Evolutionary conservation across 768 basidiomycete species (phyloP).

Genomic region (Suillus americanus): DNA sequence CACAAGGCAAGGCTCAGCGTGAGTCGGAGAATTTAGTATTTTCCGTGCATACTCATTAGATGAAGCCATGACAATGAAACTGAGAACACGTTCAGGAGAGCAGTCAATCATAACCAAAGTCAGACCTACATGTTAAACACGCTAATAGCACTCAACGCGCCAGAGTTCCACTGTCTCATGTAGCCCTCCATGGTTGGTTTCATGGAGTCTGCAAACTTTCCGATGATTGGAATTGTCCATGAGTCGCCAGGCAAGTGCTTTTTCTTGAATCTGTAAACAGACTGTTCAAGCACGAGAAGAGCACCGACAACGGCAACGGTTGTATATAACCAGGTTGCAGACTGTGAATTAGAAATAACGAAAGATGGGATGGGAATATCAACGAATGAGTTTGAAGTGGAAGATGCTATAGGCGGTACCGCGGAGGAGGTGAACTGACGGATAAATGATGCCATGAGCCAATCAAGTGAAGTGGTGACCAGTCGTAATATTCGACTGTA

Average conservation of each 20-base stretch:
- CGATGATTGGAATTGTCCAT: constrained; percentile 98
- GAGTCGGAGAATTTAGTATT: constrained; percentile 90
- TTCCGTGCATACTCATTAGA: constrained; percentile 92
- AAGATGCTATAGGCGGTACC: constrained; percentile 39
- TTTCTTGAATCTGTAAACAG: constrained; percentile 88
- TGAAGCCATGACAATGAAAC: constrained; percentile 98
- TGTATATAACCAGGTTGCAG: constrained; percentile 60
- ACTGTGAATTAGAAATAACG: constrained; percentile 29
- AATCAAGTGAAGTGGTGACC: not conserved
- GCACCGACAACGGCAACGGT: constrained; percentile 66
- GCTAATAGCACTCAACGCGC: constrained; percentile 83
- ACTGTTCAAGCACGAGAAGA: constrained; percentile 84
- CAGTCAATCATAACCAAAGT: not conserved
- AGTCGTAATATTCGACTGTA: not conserved
- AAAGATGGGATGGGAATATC: constrained; percentile 50
- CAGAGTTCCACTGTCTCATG: constrained; percentile 89
- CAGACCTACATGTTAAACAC: constrained; percentile 93
- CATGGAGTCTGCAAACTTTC: constrained; percentile 92
- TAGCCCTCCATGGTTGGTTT: constrained; percentile 91
- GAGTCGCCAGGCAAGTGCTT: constrained; percentile 78
- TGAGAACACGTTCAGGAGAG: constrained; percentile 31
- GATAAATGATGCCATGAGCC: constrained; percentile 33
- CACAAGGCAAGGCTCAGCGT: constrained; percentile 94
- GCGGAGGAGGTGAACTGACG: constrained; percentile 32
- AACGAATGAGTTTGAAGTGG: constrained; percentile 38